phyloP scores from a whole-genome alignment of 257 asterid species.

The Capsicum chinense region DNA sequence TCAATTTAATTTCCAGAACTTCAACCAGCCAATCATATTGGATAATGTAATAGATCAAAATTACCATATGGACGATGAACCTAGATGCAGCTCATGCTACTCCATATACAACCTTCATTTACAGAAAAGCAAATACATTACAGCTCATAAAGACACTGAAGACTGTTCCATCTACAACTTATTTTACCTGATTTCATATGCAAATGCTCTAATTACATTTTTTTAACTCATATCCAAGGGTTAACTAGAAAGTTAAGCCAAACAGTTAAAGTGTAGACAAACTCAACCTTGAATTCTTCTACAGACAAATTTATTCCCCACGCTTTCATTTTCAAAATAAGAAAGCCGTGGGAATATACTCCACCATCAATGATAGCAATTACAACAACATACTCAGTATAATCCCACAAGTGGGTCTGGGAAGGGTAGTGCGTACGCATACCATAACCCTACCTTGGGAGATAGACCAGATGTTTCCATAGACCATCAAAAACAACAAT shows the following conservation, averaged over 20 bases:
- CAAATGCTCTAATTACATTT: not conserved
- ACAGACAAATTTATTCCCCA: not conserved
- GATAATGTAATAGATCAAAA: not conserved
- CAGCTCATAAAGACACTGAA: not conserved
- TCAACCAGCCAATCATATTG: not conserved
- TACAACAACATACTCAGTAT: too few relatives aligned
- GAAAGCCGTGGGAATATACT: not conserved
- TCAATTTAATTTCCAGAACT: conserved; percentile 10
- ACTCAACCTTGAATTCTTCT: not conserved
- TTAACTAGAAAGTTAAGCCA: conserved; percentile 7
- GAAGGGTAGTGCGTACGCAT: too few relatives aligned
- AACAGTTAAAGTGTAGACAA: not conserved
- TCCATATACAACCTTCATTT: not conserved
- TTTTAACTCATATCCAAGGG: not conserved
- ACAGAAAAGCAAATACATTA: not conserved
- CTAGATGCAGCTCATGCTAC: not conserved
- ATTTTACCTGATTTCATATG: not conserved
- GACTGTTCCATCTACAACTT: not conserved
- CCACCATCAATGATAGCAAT: not conserved
- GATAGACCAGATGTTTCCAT: too few relatives aligned
- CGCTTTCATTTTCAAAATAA: not conserved
- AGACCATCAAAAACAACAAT: too few relatives aligned
- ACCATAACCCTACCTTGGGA: too few relatives aligned
- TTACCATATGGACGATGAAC: not conserved
- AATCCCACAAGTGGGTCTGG: too few relatives aligned